Evolutionary conservation across 495 filamentous ascomycete genomes (phyloP), one percentile per base, ranked within the genome.

Genomic region (Daldinia decipiens): DNA sequence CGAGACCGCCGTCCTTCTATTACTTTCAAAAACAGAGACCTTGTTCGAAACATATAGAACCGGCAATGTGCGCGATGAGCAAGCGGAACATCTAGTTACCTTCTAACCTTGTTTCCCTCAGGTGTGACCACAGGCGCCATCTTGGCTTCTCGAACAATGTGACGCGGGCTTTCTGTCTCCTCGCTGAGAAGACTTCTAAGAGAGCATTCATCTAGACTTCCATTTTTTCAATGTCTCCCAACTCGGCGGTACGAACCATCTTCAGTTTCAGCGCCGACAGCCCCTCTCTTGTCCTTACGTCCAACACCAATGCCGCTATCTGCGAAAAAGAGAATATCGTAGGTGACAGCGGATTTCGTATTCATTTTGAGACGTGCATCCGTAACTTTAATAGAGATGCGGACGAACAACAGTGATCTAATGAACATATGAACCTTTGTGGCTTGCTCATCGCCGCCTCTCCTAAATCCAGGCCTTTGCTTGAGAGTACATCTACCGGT

Each of bases 71-170:
- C 31, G 29, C 31, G 26, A 65, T 43, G 29, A 40, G 57, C 52
- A 60, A 62, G 43, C 61, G 54, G 58, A 69, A 59, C 52, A 53
- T 38, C 61, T 63, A 62, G 47, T 50, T 65, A 27, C 61, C 27
- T 59, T 60, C 32, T 19, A 58, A 68, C n/a, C 59, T 27, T 65
- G 65, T 68, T 58, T 68, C 50, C 57, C 15, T 26, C 17, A 45
- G 54, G 70, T 72, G 56, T 65, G 57, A 68, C 70, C 51, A 55
- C 64, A 68, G 38, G 51, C 65, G 59, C 70, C 70, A 72, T 68
- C 57, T 52, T 64, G 56, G 55, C 54, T 64, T 72, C 61, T 59
- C 43, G 69, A 72, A 72, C 69, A 68, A 68, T 53, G 45, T 31
- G 50, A 60, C 31, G 38, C 47, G 34, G 43, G 36, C 59, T 50